Base-by-base conservation (phyloP, 805 yeast genomes). In the Saccharomycopsis sp. region DNA sequence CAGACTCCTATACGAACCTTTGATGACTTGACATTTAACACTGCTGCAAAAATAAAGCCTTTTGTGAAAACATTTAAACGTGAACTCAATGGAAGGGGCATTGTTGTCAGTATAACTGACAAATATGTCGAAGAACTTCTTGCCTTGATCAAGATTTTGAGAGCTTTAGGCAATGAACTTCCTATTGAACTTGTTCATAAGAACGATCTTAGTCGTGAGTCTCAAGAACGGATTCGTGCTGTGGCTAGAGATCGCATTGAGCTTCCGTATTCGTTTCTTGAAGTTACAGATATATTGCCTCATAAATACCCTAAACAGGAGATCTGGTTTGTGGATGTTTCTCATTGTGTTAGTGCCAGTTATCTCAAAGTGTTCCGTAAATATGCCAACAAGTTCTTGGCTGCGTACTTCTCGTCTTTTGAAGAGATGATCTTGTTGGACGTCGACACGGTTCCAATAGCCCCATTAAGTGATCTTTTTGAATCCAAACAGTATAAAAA, bases 361-460 rank as follows among this genome's bases (percentile, higher is more conserved):
- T 64, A 64, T 57, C 53, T 35, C 1, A 20, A 41, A 1, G 57
- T 61, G 23, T 78, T 78, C 58, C 63, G 60, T 1, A 73, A 75
- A 0, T 79, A 73, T 64, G 76, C 74, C 12, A 78, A 75, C 63
- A 81, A 81, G 63, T 71, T 80, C 52, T 62, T 79, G 17, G 82
- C 83, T 0, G 70, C 73, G 3, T 64, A 79, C 54, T 80, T 79
- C 69, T 75, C 71, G 60, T 72, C 81, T 12, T 82, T 82, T 63
- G 72, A 75, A 56, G 80, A 81, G 62, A 71, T 76, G 52, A 69
- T 82, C 8, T 69, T 82, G 38, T 57, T 82, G 38, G 86, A 82
- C 65, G 77, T 82, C 1, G 86, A 82, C 66, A 70, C 78, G 0
- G 78, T 80, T 1, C 70, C 78, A 1, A 67, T 78, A 49, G 68